Conservation (phyloP, 2,329 filamentous ascomycete species). For the Thelonectria rubi region DNA sequence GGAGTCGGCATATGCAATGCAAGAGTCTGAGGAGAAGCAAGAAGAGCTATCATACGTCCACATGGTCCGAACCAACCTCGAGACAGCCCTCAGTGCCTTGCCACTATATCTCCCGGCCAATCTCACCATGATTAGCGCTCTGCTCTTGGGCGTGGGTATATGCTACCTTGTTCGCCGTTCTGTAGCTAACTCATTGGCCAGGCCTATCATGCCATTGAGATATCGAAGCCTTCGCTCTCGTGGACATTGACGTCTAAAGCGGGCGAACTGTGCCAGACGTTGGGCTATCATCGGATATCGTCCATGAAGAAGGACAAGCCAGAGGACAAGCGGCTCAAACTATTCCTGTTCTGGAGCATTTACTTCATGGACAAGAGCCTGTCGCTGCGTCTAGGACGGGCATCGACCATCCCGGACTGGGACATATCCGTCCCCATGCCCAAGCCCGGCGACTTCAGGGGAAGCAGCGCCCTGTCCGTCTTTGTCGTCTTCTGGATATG, state of each 20-base stretch:
- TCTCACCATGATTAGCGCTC: slow-evolving; percentile 39
- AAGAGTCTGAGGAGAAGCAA: slow-evolving; percentile 33
- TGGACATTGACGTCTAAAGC: slow-evolving; percentile 46
- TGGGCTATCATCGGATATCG: slow-evolving; percentile 44
- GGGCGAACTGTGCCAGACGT: slow-evolving; percentile 44
- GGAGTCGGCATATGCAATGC: slow-evolving; percentile 29
- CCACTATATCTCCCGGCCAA: slow-evolving; percentile 47
- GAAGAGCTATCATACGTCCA: slow-evolving; percentile 37
- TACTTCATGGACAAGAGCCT: slow-evolving; percentile 66
- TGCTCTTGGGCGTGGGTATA: slow-evolving; percentile 36
- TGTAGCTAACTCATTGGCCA: slow-evolving; percentile 22
- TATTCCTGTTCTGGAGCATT: slow-evolving; percentile 63
- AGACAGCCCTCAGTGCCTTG: slow-evolving; percentile 45
- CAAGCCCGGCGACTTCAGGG: slow-evolving; percentile 45
- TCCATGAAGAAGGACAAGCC: slow-evolving; percentile 37
- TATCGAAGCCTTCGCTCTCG: slow-evolving; percentile 46
- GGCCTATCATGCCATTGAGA: slow-evolving; percentile 46
- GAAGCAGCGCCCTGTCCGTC: slow-evolving; percentile 39
- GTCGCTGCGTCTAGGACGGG: slow-evolving; percentile 62
- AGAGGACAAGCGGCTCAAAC: slow-evolving; percentile 33
- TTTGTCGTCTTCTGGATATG: slow-evolving; percentile 59
- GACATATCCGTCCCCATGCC: slow-evolving; percentile 58
- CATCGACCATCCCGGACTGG: slow-evolving; percentile 64
- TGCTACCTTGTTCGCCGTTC: neutral
- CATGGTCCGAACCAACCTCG: slow-evolving; percentile 43